A percentile compares a stretch with the other conserved stretches of the same genome.
phyloP scores from a whole-genome alignment of 116 monocot genomes.

The Trichopus zeylanicus region DNA sequence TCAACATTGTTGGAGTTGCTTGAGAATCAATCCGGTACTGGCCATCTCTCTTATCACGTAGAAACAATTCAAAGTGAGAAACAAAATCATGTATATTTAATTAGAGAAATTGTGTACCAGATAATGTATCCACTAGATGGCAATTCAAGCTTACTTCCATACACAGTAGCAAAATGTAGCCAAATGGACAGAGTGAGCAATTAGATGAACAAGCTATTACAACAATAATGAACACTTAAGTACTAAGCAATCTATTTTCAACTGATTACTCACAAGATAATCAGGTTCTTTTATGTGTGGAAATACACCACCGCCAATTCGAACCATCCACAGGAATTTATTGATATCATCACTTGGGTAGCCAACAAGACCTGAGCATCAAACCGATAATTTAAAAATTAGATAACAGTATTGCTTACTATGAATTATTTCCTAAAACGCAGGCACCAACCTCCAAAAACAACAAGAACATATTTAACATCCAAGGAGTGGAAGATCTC shows the following conservation, averaged over 20 bases:
- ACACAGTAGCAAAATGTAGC: too few species aligned
- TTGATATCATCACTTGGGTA: conserved; percentile 98
- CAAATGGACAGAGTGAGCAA: too few species aligned
- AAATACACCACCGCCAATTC: conserved; percentile 97
- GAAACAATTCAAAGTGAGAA: background rate
- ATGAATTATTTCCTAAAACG: background rate
- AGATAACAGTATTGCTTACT: background rate
- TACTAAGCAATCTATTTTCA: too few species aligned
- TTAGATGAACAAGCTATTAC: too few species aligned
- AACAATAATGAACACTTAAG: too few species aligned
- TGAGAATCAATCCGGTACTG: conserved; percentile 87
- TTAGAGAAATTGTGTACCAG: background rate
- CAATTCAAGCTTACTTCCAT: too few species aligned
- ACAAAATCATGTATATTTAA: background rate
- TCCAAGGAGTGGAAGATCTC: conserved; percentile 86
- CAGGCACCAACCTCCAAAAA: conserved; percentile 67
- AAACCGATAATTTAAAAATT: background rate
- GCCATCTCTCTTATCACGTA: conserved; percentile 67
- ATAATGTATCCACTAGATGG: too few species aligned
- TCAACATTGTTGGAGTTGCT: conserved; percentile 90
- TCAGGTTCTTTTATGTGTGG: conserved; percentile 97
- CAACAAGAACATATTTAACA: conserved; percentile 98
- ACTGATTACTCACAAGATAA: conserved; percentile 75
- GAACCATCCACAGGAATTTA: conserved; percentile 99
- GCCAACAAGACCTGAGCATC: conserved; percentile 78